Base-by-base conservation (phyloP, 2,329 filamentous ascomycete genomes). In the Fonsecaea nubica region DNA sequence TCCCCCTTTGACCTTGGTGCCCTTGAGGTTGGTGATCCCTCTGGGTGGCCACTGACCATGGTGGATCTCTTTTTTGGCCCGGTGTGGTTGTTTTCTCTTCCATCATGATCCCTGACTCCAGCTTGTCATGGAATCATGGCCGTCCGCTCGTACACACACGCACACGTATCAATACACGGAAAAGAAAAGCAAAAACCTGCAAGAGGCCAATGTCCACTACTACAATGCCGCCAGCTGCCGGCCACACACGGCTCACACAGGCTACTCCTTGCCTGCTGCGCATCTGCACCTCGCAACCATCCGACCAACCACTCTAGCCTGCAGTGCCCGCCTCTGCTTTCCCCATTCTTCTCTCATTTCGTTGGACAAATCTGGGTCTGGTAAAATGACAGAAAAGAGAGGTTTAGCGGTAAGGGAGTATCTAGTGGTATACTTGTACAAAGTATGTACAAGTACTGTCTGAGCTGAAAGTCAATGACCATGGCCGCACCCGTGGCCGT, bases 221-320 rank as follows among this genome's bases (percentile, higher is more conserved):
- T 33, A 45, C 30, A 6, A 5, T 60, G 50, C 62, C 62, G 62
- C 56, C 48, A 59, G 62, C 18, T 59, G 62, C 62, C 62, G 62
- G 56, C 40, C 45, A 64, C 56, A 54, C 42, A 36, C 56, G 53
- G 55, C 45, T 48, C 62, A 45, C 48, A 62, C 8, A 38, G 25
- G 42, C 42, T 13, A 40, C 32, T 54, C 40, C 25, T 52, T 56
- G 25, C 59, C 50, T 50, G 21, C 45, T 12, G 45, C 9, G 45
- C 10, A 50, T 10, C 45, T 50, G 45, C 45, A 50, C 21, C 9
- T 50, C 45, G 45, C 45, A 50, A 50, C 18, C 18, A 50, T 13
- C 18, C 21, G 12, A 12, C 45, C 45, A 50, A 10, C 45, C 45
- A 40, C 15, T 12, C 36, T 40, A 12, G 36, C 10, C 15, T 12